Conservation (phyloP, 768 basidiomycete species). For the Dentipellis sp. region DNA sequence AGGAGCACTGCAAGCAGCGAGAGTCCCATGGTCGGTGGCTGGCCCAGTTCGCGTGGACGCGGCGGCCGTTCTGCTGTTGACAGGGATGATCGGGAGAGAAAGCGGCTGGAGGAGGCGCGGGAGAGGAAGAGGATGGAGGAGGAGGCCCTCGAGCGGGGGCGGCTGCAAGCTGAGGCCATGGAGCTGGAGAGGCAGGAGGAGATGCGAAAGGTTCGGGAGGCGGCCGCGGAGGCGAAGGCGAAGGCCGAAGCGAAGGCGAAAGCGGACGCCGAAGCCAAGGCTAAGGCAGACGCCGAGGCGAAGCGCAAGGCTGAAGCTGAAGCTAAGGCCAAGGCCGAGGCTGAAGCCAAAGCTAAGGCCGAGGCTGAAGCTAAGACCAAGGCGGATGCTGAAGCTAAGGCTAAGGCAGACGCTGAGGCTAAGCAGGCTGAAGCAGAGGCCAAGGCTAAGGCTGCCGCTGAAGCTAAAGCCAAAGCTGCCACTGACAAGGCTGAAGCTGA, state of each 20-base stretch:
- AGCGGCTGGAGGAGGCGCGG: neutral
- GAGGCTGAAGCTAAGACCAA: neutral
- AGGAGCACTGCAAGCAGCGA: neutral
- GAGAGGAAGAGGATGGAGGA: neutral
- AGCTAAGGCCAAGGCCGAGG: neutral
- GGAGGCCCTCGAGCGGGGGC: neutral
- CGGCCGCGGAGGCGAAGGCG: neutral
- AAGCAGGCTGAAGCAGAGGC: neutral
- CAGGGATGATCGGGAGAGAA: neutral
- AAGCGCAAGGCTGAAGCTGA: neutral
- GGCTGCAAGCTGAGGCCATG: neutral
- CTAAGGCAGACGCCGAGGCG: neutral
- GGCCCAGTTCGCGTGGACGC: neutral
- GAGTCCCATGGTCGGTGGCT: neutral
- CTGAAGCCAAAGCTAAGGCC: neutral
- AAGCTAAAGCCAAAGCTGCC: neutral
- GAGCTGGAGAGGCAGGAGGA: neutral
- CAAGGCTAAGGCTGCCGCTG: neutral
- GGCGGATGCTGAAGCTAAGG: neutral
- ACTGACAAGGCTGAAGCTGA: neutral
- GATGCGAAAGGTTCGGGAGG: neutral
- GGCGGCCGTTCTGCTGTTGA: neutral
- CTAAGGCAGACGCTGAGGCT: neutral
- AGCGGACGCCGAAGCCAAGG: neutral
- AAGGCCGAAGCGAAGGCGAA: neutral